phyloP scores from a whole-genome alignment of 371 early-diverging fungal genomes.

The Mucor piriformis region DNA sequence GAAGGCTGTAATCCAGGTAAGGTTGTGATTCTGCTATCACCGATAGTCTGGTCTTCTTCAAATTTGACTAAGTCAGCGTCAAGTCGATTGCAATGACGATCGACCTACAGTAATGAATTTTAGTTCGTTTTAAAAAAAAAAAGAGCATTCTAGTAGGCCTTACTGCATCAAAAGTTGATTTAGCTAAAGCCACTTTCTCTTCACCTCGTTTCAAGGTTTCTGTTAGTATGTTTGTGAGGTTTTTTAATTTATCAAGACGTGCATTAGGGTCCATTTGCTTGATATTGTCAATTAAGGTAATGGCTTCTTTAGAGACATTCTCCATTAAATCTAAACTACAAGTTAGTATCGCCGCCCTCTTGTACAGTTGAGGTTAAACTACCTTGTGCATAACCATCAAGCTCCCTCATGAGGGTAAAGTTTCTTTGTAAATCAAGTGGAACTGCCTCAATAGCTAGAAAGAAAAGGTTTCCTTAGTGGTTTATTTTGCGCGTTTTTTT shows the following conservation, averaged over 20 bases:
- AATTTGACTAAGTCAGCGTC: slow-evolving; percentile 51
- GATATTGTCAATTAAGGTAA: slow-evolving; percentile 54
- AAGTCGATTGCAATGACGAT: slow-evolving; percentile 37
- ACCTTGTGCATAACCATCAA: slow-evolving; percentile 90
- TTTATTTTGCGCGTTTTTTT: neutral
- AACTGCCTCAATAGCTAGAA: slow-evolving; percentile 82
- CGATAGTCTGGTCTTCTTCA: slow-evolving; percentile 45
- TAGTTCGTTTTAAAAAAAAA: neutral
- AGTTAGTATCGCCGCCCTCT: neutral
- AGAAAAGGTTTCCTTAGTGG: neutral
- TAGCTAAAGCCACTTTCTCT: slow-evolving; percentile 87
- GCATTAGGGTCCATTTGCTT: slow-evolving; percentile 52
- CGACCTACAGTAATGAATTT: slow-evolving; percentile 15
- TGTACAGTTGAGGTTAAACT: neutral
- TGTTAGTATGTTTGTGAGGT: slow-evolving; percentile 59
- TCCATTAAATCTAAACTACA: slow-evolving; percentile 54
- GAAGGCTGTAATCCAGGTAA: slow-evolving; percentile 49
- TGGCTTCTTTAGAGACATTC: slow-evolving; percentile 57
- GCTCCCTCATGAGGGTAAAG: slow-evolving; percentile 87
- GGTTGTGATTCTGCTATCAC: slow-evolving; percentile 42
- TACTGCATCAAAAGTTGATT: slow-evolving; percentile 89
- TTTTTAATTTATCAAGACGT: slow-evolving; percentile 59
- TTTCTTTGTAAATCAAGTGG: slow-evolving; percentile 89
- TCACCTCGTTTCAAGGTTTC: slow-evolving; percentile 84
- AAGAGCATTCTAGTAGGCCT: neutral